Evolutionary conservation across 768 basidiomycete species (phyloP).

Genomic region (Trametes elegans): DNA sequence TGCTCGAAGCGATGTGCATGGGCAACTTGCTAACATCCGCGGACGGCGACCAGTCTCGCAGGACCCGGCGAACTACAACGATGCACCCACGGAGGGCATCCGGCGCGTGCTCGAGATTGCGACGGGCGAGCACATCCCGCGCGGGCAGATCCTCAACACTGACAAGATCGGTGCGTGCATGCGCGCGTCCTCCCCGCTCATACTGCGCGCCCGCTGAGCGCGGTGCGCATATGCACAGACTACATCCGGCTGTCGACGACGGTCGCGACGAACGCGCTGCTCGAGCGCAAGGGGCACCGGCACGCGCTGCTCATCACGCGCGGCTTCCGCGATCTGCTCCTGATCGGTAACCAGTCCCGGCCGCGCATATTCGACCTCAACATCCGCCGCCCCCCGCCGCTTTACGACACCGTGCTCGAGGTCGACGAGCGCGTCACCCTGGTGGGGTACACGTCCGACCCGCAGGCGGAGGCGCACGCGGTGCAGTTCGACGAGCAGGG

Average conservation of each 20-base stretch:
- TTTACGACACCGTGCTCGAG: slow-evolving; percentile 76
- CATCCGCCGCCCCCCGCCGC: slow-evolving; percentile 70
- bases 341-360: slow-evolving; percentile 93
- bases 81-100: slow-evolving; percentile 95
- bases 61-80: slow-evolving; percentile 82
- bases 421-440: slow-evolving; percentile 93
- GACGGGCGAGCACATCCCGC: slow-evolving; percentile 63
- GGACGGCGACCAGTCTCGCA: slow-evolving; percentile 75
- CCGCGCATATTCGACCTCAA: slow-evolving; percentile 95
- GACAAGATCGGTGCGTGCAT: slow-evolving; percentile 68
- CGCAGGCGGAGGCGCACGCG: slow-evolving; percentile 70
- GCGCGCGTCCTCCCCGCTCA: not conserved
- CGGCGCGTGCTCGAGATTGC: slow-evolving; percentile 80
- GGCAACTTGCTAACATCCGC: not conserved
- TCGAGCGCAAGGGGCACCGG: slow-evolving; percentile 91
- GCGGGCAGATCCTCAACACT: slow-evolving; percentile 66
- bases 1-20: not conserved
- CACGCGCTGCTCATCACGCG: slow-evolving; percentile 90
- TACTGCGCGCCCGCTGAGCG: not conserved
- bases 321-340: slow-evolving; percentile 87
- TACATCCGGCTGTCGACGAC: slow-evolving; percentile 93
- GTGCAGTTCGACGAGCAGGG: slow-evolving; percentile 76
- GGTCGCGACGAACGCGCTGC: slow-evolving; percentile 92
- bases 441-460: slow-evolving; percentile 91
- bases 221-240: slow-evolving; percentile 43